These are phyloP conservation scores for Cladosporium sp. DNA, from an alignment of 2,329 filamentous ascomycete genomes.

Conservation along the genomic window DNA sequence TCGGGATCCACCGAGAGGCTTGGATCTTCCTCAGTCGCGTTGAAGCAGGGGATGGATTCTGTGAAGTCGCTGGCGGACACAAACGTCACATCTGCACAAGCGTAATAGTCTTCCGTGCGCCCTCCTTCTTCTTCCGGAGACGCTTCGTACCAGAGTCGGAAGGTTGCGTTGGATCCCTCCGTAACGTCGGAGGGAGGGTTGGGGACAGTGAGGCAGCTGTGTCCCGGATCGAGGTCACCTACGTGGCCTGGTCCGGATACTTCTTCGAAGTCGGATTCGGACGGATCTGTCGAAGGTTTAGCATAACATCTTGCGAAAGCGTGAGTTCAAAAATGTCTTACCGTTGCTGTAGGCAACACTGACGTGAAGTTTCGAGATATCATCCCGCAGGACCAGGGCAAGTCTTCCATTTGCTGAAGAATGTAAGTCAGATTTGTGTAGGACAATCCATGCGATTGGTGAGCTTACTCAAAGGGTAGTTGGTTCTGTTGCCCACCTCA, in stretches of 20 bases:
- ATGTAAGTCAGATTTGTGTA: not conserved
- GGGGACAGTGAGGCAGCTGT: slow-evolving; percentile 23
- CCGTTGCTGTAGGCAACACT: slow-evolving; percentile 51
- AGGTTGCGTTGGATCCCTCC: slow-evolving; percentile 42
- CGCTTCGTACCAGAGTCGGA: slow-evolving; percentile 41
- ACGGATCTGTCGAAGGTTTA: slow-evolving; percentile 37
- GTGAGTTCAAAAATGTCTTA: slow-evolving; percentile 27
- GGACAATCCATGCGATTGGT: not conserved
- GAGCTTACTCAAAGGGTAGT: slow-evolving; percentile 52
- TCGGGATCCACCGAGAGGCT: slow-evolving; percentile 20
- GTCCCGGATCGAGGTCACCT: slow-evolving; percentile 31
- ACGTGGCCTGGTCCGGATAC: slow-evolving; percentile 32
- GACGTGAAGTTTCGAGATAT: slow-evolving; percentile 53
- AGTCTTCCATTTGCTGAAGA: slow-evolving; percentile 50
- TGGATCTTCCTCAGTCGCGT: slow-evolving; percentile 39
- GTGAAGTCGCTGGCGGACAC: slow-evolving; percentile 38
- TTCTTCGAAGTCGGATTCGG: slow-evolving; percentile 34
- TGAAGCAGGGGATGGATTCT: slow-evolving; percentile 44
- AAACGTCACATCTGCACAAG: slow-evolving; percentile 46
- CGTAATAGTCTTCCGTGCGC: slow-evolving; percentile 42
- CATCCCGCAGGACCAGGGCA: slow-evolving; percentile 54
- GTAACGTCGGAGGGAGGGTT: slow-evolving; percentile 31
- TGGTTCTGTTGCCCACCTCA: slow-evolving; percentile 47
- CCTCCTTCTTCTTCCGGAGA: slow-evolving; percentile 33
- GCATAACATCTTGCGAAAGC: too few relatives aligned